These are phyloP conservation scores for Ramularia collo-cygni DNA, from an alignment of 2,329 filamentous ascomycete species.

Conservation along the genomic window DNA sequence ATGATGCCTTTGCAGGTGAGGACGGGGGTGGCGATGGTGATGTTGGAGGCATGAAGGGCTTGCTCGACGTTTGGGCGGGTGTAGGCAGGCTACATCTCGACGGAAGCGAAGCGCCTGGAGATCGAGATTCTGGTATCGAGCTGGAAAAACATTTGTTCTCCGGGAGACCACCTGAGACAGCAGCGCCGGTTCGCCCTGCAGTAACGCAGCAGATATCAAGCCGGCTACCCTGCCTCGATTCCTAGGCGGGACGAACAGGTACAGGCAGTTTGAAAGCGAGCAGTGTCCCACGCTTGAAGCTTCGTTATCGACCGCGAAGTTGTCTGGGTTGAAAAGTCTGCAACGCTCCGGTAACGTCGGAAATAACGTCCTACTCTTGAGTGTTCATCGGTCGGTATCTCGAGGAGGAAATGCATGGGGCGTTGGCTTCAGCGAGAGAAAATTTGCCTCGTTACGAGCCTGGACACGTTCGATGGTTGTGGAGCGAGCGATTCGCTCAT, in stretches of 20 bases:
- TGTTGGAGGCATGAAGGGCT: conserved; percentile 20
- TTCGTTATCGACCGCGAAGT: background rate
- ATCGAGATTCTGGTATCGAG: conserved; percentile 30
- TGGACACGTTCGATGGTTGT: too few relatives aligned
- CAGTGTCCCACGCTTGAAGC: background rate
- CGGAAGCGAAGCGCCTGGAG: conserved; percentile 21
- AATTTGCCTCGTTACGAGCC: too few relatives aligned
- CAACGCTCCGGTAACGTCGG: too few relatives aligned
- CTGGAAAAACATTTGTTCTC: conserved; percentile 9
- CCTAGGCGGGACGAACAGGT: background rate
- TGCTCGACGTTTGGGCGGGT: conserved; percentile 23
- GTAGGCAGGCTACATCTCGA: conserved; percentile 15
- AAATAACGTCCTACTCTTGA: too few relatives aligned
- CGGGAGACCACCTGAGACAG: conserved; percentile 13
- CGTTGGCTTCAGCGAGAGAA: too few relatives aligned
- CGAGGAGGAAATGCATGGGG: too few relatives aligned
- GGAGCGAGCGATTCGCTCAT: background rate
- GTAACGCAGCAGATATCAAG: too few relatives aligned
- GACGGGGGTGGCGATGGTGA: conserved; percentile 15
- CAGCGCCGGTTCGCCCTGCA: too few relatives aligned
- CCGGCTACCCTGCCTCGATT: background rate
- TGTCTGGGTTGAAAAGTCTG: background rate
- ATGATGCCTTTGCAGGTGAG: conserved; percentile 5
- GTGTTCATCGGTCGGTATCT: too few relatives aligned
- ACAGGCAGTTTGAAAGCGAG: background rate